Base-by-base conservation (phyloP, 2,329 filamentous ascomycete genomes). In the Fusarium penzigii region DNA sequence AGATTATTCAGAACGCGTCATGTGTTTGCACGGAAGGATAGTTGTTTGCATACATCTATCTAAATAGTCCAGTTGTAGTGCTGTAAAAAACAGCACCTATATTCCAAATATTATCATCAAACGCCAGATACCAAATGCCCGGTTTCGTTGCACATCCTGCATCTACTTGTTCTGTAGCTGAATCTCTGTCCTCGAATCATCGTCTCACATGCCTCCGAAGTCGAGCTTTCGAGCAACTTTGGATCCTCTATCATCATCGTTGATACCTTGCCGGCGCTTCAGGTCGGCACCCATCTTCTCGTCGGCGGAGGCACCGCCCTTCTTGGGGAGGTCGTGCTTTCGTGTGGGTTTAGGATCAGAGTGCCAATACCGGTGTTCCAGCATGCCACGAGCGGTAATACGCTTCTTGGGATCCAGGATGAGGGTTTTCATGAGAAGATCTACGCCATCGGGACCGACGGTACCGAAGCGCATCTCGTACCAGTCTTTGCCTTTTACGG, bases 311-410 rank as follows among this genome's bases (percentile, higher is more conserved):
- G 87, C 87, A 1, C 84, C 87, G 6, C 82, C 81, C 69, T 93
- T 94, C 58, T 81, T 83, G 2, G 94, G 94, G 46, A 99, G 76
- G 64, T 94, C 85, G 66, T 90, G 83, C 64, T 92, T 92, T 55
- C 81, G 82, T 2, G 91, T 96, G 3, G 94, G 93, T 61, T 85
- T 84, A 1, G 94, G 94, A 36, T 94, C 88, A 20, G 82, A 83
- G 39, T 83, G 83, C 91, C 93, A 99, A 86, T 90, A 99, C 44
- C 81, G 76, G 70, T 97, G 92, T 68, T 86, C 79, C 49, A 99
- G 79, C 69, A 94, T 87, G 57, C 89, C 83, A 36, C 82, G 78
- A 0, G 92, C 90, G 0, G 86, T 90, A 64, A 90, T 87, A 52
- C 94, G 81, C 71, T 88, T 91, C 66, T 85, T 83, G n/a, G 94